phyloP scores from a whole-genome alignment of 495 filamentous ascomycete genomes.

The Viridothelium virens region DNA sequence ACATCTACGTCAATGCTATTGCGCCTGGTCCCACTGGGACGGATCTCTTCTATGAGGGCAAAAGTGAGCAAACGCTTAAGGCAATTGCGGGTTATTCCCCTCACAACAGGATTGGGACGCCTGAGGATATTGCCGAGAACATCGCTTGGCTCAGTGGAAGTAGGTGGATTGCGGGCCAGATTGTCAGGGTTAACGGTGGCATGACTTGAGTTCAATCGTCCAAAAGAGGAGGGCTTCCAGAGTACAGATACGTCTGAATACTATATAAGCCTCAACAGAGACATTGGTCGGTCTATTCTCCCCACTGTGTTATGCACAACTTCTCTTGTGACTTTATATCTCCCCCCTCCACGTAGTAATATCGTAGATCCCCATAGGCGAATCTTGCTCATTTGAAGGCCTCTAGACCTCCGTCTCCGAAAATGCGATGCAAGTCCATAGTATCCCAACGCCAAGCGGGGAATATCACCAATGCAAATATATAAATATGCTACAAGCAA shows the following conservation, averaged over 20 bases:
- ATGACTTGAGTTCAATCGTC: slow-evolving; percentile 16
- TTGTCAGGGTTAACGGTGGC: slow-evolving; percentile 55
- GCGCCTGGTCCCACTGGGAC: slow-evolving; percentile 60
- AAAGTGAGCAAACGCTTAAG: slow-evolving; percentile 51
- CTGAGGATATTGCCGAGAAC: slow-evolving; percentile 55
- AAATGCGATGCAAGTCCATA: neutral
- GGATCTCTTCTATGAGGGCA: slow-evolving; percentile 57
- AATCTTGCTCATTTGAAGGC: too few relatives aligned
- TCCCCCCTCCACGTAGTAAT: too few relatives aligned
- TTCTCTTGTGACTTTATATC: too few relatives aligned
- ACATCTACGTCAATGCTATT: slow-evolving; percentile 56
- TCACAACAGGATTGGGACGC: slow-evolving; percentile 47
- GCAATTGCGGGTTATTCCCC: slow-evolving; percentile 47
- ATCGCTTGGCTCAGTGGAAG: slow-evolving; percentile 44
- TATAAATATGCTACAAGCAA: slow-evolving; percentile 9
- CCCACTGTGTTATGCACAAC: too few relatives aligned
- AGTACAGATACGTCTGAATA: too few relatives aligned
- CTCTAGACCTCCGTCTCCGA: too few relatives aligned
- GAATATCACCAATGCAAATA: neutral
- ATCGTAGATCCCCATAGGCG: too few relatives aligned
- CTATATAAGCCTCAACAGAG: too few relatives aligned
- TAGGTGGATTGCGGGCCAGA: slow-evolving; percentile 61
- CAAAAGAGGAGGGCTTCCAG: too few relatives aligned
- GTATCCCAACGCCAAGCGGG: slow-evolving; percentile 8
- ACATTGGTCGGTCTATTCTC: too few relatives aligned